These are phyloP conservation scores for Craterostigma plantagineum DNA, from an alignment of 257 asterid genomes.

Conservation along the genomic window DNA sequence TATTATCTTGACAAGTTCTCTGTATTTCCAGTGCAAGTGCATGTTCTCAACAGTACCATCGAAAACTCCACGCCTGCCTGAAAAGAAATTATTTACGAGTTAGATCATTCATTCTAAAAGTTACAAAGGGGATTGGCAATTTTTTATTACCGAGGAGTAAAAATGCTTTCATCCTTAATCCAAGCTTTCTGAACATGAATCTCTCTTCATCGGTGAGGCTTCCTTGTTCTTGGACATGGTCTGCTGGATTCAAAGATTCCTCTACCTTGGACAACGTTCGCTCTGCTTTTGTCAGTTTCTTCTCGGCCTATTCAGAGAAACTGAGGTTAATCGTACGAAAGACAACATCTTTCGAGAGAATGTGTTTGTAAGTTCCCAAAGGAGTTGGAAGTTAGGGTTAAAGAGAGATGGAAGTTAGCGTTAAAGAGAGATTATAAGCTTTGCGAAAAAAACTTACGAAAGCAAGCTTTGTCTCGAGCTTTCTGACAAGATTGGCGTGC, in stretches of 20 bases:
- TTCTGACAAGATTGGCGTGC: conserved; percentile 66
- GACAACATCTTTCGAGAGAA: too few species aligned
- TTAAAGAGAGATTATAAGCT: too few species aligned
- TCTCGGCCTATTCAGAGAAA: conserved; percentile 64
- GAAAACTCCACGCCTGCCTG: conserved; percentile 98
- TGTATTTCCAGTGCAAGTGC: conserved; percentile 98
- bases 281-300: conserved; percentile 57
- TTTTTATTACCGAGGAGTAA: conserved; percentile 74
- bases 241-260: conserved; percentile 48
- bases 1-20: conserved; percentile 74
- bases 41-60: conserved; percentile 96
- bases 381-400: too few species aligned
- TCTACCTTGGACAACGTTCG: conserved; percentile 72
- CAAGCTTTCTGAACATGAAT: conserved; percentile 96
- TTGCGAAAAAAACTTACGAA: conserved; percentile 31
- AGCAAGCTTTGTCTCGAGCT: conserved; percentile 66
- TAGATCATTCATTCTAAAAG: too few species aligned
- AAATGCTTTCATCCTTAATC: conserved; percentile 94
- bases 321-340: conserved; percentile 5
- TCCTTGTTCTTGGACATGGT: conserved; percentile 41
- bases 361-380: too few species aligned
- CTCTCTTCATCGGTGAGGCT: conserved; percentile 83
- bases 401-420: too few species aligned
- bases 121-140: too few species aligned
- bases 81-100: conserved; percentile 6